phyloP scores from a whole-genome alignment of 2,329 filamentous ascomycete genomes.

The Aspergillus glaucus region DNA sequence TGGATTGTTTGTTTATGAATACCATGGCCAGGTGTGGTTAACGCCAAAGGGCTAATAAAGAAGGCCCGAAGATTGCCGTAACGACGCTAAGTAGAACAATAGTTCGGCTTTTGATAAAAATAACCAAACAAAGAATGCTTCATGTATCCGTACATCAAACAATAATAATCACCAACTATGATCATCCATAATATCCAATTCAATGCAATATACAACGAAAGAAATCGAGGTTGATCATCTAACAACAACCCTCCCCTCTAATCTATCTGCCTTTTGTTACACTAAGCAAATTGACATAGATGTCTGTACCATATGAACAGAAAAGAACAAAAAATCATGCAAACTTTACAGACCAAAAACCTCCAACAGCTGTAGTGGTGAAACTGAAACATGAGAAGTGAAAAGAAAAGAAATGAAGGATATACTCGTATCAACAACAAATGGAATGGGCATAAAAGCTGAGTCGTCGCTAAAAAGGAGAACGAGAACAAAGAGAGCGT shows the following conservation, averaged over 20 bases:
- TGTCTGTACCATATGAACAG: slow-evolving; percentile 2
- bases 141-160: no score
- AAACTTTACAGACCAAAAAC: background rate
- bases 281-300: slow-evolving; percentile 10
- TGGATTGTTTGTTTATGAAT: no score
- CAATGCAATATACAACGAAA: background rate
- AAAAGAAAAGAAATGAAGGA: slow-evolving; percentile 3
- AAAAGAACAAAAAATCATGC: background rate
- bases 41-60: no score
- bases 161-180: no score
- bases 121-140: no score
- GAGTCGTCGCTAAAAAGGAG: slow-evolving; percentile 22
- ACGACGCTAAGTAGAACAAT: no score
- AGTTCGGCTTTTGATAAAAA: no score
- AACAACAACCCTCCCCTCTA: slow-evolving; percentile 2
- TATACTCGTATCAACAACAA: slow-evolving; percentile 11
- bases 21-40: no score
- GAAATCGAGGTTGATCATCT: slow-evolving; percentile 1
- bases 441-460: slow-evolving; percentile 7
- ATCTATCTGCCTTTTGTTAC: slow-evolving; percentile 20
- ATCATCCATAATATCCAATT: no score
- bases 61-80: no score
- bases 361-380: slow-evolving; percentile 19
- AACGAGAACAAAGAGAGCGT: slow-evolving; percentile 2
- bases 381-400: slow-evolving; percentile 1